phyloP scores from a whole-genome alignment of 495 filamentous ascomycete genomes.

The Penicillium waksmanii region DNA sequence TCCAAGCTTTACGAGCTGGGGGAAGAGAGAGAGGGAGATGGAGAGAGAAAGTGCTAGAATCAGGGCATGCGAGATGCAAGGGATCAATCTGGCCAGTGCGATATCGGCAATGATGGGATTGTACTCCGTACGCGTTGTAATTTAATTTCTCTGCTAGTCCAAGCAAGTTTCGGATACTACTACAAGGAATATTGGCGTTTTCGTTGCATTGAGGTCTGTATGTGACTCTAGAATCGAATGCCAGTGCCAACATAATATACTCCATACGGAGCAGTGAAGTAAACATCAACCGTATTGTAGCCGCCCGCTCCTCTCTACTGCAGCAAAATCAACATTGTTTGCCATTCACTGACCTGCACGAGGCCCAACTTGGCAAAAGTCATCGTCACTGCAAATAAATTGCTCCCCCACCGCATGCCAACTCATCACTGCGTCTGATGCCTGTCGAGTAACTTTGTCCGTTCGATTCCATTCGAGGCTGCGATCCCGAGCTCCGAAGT shows the following conservation, averaged over 20 bases:
- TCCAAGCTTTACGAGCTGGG: neutral
- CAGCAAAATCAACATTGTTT: slow-evolving; percentile 8
- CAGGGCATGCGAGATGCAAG: slow-evolving; percentile 20
- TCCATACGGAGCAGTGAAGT: too few species aligned
- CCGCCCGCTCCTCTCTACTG: neutral
- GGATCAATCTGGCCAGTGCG: slow-evolving; percentile 13
- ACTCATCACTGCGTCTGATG: slow-evolving; percentile 84
- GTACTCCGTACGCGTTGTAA: neutral
- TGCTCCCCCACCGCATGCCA: slow-evolving; percentile 63
- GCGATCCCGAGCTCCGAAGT: slow-evolving; percentile 13
- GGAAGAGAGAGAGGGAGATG: neutral
- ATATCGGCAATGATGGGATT: slow-evolving; percentile 5
- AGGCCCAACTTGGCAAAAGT: slow-evolving; percentile 27
- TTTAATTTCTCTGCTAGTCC: neutral
- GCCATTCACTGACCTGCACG: slow-evolving; percentile 24
- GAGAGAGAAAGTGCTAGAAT: neutral
- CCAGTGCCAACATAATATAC: too few species aligned
- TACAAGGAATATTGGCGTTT: neutral
- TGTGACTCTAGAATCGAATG: too few species aligned
- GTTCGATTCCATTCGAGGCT: slow-evolving; percentile 13
- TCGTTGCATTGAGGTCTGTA: neutral
- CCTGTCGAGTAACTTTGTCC: slow-evolving; percentile 45
- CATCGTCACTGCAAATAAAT: slow-evolving; percentile 25
- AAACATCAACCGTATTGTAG: neutral
- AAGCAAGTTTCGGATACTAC: neutral